Percentiles rank a stretch among this genome's conserved stretches.
phyloP scores from a whole-genome alignment of 208 protist species.

The Acanthamoeba culbertsoni region DNA sequence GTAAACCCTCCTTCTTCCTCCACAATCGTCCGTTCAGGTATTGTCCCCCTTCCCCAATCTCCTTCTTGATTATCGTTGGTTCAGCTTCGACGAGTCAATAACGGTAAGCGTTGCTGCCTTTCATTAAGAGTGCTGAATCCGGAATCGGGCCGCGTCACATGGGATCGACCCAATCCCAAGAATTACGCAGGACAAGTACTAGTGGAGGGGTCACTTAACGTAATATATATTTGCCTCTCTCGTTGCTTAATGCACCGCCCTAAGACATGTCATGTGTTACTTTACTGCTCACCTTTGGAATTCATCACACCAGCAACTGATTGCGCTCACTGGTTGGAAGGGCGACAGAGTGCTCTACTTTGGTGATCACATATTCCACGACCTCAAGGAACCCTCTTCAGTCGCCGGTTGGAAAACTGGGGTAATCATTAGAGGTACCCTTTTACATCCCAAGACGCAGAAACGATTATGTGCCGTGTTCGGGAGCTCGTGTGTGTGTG shows the following conservation, averaged over 20 bases:
- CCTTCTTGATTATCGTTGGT: not conserved
- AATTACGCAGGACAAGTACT: not conserved
- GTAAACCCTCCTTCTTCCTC: constrained; percentile 70
- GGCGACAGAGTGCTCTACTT: constrained; percentile 65
- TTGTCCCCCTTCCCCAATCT: not conserved
- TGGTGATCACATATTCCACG: constrained; percentile 67
- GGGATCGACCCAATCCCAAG: not conserved
- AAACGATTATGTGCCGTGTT: no score
- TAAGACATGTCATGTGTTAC: not conserved
- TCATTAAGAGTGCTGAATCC: not conserved
- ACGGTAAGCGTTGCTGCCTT: not conserved
- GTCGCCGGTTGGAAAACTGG: constrained; percentile 64
- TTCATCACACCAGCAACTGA: not conserved
- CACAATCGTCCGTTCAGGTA: constrained; percentile 66
- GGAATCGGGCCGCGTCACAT: not conserved
- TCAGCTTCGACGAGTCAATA: constrained; percentile 52
- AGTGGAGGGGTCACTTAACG: constrained; percentile 16
- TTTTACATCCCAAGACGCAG: no score
- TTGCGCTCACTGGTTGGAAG: constrained; percentile 40
- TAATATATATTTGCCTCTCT: not conserved
- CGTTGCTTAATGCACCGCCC: not conserved
- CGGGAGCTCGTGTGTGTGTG: not conserved
- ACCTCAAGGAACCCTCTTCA: constrained; percentile 65
- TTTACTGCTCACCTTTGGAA: not conserved
- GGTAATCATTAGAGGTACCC: constrained; percentile 63